phyloP scores from a whole-genome alignment of 2,329 filamentous ascomycete genomes.

The Talaromyces sp. region DNA sequence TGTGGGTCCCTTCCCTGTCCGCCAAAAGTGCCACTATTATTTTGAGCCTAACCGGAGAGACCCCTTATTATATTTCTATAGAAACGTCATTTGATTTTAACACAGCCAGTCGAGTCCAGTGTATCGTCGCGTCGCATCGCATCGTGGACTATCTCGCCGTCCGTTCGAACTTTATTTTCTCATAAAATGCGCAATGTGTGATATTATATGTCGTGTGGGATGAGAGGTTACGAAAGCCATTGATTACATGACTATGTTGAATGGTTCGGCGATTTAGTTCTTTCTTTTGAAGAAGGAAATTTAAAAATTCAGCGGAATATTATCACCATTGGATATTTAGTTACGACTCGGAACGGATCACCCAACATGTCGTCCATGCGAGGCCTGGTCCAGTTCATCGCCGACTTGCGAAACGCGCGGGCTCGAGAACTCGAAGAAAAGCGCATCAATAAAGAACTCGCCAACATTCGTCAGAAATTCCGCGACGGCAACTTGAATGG shows the following conservation, averaged over 20 bases:
- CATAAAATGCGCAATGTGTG: conserved; percentile 5
- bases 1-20: conserved; percentile 8
- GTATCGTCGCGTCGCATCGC: neutral
- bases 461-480: conserved; percentile 98
- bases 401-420: conserved; percentile 89
- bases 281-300: neutral
- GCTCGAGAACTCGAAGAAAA: conserved; percentile 97
- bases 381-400: conserved; percentile 96
- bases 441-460: conserved; percentile 98
- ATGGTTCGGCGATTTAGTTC: conserved; percentile 7
- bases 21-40: conserved; percentile 9
- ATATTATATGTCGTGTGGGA: conserved; percentile 1
- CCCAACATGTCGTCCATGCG: conserved; percentile 48
- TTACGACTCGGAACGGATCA: neutral
- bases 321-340: neutral
- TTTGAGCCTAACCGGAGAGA: conserved; percentile 13
- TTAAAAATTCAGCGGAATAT: neutral
- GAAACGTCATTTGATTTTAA: conserved; percentile 11
- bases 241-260: conserved; percentile 15
- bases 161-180: neutral
- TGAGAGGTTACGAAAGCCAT: conserved; percentile 5
- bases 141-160: neutral
- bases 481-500: conserved; percentile 91
- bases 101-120: neutral
- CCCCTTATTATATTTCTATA: conserved; percentile 5